phyloP scores from a whole-genome alignment of 2,329 filamentous ascomycete species.

The Curvularia verruculosa region DNA sequence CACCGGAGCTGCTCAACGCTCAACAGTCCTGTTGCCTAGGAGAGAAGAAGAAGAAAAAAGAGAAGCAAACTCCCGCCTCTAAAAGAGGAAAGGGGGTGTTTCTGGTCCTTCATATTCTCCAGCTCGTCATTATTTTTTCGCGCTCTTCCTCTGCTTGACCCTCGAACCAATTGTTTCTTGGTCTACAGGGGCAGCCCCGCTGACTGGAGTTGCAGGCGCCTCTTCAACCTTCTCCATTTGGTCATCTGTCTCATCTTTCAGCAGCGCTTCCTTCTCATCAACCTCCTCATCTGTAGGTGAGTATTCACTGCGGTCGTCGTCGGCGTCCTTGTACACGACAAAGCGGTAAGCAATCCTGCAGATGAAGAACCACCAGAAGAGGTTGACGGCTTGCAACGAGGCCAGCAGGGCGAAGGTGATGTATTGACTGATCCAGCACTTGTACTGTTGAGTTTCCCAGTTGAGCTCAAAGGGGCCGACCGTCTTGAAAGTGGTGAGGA shows the following conservation, averaged over 20 bases:
- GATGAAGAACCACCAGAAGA: constrained; percentile 84
- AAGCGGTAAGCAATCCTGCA: constrained; percentile 76
- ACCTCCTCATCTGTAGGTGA: constrained; percentile 58
- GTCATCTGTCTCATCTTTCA: constrained; percentile 22
- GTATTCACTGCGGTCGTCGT: constrained; percentile 75
- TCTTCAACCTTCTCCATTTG: constrained; percentile 24
- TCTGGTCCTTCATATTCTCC: neutral
- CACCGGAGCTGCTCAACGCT: neutral
- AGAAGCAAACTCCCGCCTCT: neutral
- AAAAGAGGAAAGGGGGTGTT: neutral
- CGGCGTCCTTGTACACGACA: constrained; percentile 63
- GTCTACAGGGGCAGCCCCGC: constrained; percentile 3
- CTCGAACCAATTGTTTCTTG: constrained; percentile 27
- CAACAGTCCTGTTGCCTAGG: neutral
- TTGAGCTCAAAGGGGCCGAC: constrained; percentile 77
- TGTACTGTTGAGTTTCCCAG: constrained; percentile 79
- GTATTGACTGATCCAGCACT: constrained; percentile 71
- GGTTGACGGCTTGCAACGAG: constrained; percentile 73
- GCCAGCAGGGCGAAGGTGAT: constrained; percentile 71
- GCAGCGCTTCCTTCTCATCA: constrained; percentile 31
- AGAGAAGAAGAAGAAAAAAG: too few relatives aligned
- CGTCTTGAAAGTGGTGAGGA: constrained; percentile 76
- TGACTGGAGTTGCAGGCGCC: constrained; percentile 26
- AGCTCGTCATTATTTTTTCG: constrained; percentile 1
- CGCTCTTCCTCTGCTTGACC: constrained; percentile 28